A percentile compares a stretch with the other conserved stretches of the same genome.
These are phyloP conservation scores for Gossypium schwendimanii DNA, from an alignment of 441 rosid species.

Conservation along the genomic window DNA sequence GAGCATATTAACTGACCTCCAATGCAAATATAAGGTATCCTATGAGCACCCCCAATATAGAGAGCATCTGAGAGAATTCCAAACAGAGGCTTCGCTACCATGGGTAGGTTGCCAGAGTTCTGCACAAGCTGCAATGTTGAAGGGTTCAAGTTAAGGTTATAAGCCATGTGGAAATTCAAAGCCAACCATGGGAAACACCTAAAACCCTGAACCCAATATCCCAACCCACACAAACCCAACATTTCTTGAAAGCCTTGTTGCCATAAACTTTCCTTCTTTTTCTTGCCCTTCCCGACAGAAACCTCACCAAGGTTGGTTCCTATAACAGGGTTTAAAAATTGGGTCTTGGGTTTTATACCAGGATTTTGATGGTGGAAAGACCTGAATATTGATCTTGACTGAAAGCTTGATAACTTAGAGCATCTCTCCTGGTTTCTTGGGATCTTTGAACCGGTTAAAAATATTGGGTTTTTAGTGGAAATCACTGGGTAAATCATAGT, in stretches of 20 bases:
- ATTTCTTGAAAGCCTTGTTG: conserved; percentile 41
- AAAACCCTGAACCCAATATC: conserved; percentile 76
- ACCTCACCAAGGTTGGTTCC: conserved; percentile 27
- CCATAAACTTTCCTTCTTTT: conserved; percentile 23
- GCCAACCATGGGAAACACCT: conserved; percentile 89
- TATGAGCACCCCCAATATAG: conserved; percentile 52
- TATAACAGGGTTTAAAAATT: conserved; percentile 21
- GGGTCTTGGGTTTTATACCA: conserved; percentile 19
- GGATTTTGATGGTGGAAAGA: conserved; percentile 16
- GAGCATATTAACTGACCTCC: conserved; percentile 46
- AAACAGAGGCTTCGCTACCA: conserved; percentile 78
- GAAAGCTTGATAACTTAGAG: conserved; percentile 14
- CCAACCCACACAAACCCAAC: conserved; percentile 59
- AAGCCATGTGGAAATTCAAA: conserved; percentile 72
- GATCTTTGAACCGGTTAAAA: conserved; percentile 7
- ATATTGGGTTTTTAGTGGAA: conserved; percentile 10
- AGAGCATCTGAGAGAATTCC: conserved; percentile 75
- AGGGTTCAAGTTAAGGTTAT: conserved; percentile 55
- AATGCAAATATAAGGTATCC: conserved; percentile 63
- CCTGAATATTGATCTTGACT: neutral
- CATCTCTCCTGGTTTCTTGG: conserved; percentile 12
- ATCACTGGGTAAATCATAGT: conserved; percentile 21
- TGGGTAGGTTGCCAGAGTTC: conserved; percentile 61
- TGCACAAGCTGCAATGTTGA: conserved; percentile 75
- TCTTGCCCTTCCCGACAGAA: conserved; percentile 23